These are phyloP conservation scores for Cyclotella kingstonii DNA, from an alignment of 108 stramenopile genomes.

Conservation along the genomic window DNA sequence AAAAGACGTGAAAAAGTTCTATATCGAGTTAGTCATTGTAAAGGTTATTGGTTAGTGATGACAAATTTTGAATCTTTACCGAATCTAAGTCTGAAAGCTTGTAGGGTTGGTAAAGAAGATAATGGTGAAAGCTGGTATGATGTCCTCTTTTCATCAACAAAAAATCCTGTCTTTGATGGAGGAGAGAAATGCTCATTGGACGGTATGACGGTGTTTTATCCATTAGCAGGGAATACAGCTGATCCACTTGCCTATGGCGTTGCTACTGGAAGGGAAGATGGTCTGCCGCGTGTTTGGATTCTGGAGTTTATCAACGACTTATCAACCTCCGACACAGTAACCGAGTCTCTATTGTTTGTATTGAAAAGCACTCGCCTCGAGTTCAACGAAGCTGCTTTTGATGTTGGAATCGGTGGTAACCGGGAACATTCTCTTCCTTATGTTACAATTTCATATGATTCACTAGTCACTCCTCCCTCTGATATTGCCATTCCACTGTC, in stretches of 20 bases:
- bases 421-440: conserved; percentile 68
- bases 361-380: conserved; percentile 38
- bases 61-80: conserved; percentile 59
- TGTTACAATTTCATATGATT: conserved; percentile 81
- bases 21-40: conserved; percentile 62
- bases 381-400: conserved; percentile 84
- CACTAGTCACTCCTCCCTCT: conserved; percentile 75
- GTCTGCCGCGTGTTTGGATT: conserved; percentile 75
- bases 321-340: conserved; percentile 18
- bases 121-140: conserved; percentile 34
- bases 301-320: conserved; percentile 35
- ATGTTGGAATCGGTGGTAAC: conserved; percentile 64
- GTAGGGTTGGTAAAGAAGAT: conserved; percentile 48
- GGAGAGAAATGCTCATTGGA: conserved; percentile 53
- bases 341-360: conserved; percentile 39
- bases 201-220: conserved; percentile 49
- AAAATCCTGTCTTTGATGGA: conserved; percentile 57
- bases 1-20: conserved; percentile 57
- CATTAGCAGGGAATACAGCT: conserved; percentile 2
- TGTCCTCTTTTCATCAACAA: conserved; percentile 35
- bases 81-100: conserved; percentile 73
- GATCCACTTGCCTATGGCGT: conserved; percentile 53
- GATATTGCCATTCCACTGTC: conserved; percentile 58
- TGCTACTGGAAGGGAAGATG: conserved; percentile 60
- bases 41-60: conserved; percentile 64